Evolutionary conservation across 805 yeast genomes (phyloP).

Genomic region (Pichia heedii): DNA sequence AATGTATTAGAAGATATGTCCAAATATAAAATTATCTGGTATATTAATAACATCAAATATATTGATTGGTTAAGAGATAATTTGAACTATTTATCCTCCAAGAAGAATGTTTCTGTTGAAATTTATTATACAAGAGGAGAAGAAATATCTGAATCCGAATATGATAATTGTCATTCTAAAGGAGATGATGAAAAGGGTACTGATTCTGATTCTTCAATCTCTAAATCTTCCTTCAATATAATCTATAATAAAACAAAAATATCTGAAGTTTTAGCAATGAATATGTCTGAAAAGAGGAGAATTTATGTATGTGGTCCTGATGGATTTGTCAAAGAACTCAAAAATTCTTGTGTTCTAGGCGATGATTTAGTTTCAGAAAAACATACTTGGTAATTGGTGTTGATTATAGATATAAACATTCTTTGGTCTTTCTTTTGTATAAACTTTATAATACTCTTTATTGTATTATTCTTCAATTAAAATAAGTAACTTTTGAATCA

Average conservation of each 20-base stretch:
- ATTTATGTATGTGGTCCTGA: constrained; percentile 6
- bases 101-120: constrained; percentile 6
- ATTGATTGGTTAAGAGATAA: constrained; percentile 10
- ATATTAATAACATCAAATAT: constrained; percentile 12
- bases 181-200: not conserved
- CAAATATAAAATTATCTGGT: constrained; percentile 15
- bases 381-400: constrained; percentile 6
- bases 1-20: not conserved
- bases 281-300: constrained; percentile 1
- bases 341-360: not conserved
- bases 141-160: not conserved
- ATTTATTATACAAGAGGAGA: constrained; percentile 1
- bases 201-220: not conserved
- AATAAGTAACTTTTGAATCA: no score
- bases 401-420: no score
- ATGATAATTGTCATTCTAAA: not conserved
- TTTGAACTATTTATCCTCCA: constrained; percentile 5
- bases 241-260: constrained; percentile 5
- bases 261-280: constrained; percentile 1
- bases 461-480: no score
- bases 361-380: constrained; percentile 5
- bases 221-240: not conserved
- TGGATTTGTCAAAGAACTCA: not conserved
- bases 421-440: no score
- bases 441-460: no score